These are phyloP conservation scores for Arthrobotrys entomopaga DNA, from an alignment of 2,329 filamentous ascomycete species.

Conservation along the genomic window DNA sequence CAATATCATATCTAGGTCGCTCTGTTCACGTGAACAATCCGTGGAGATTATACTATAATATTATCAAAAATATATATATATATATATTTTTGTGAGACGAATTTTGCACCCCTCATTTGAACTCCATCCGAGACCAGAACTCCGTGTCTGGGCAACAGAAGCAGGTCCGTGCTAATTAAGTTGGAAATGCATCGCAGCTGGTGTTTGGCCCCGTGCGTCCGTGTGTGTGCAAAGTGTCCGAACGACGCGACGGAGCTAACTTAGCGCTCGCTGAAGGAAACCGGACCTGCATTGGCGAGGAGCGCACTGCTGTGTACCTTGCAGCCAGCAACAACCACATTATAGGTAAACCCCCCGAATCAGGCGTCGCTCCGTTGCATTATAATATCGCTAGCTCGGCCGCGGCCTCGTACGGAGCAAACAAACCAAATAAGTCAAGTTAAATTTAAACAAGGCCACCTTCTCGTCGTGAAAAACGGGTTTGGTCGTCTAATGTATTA, in stretches of 20 bases:
- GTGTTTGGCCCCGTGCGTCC: conserved; percentile 40
- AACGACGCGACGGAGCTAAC: neutral
- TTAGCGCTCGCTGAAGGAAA: neutral
- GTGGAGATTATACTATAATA: neutral
- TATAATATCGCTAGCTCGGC: too few relatives aligned
- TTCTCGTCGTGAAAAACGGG: too few relatives aligned
- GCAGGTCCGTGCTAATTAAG: neutral
- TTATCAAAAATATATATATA: too few relatives aligned
- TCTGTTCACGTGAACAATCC: neutral
- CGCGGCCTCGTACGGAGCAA: too few relatives aligned
- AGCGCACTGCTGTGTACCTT: too few relatives aligned
- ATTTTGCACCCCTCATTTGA: conserved; percentile 11
- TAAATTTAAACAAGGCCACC: too few relatives aligned
- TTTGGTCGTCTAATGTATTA: too few relatives aligned
- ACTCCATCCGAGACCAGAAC: too few relatives aligned
- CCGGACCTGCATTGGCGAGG: conserved; percentile 32
- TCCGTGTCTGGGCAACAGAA: conserved; percentile 2
- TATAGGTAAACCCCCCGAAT: neutral
- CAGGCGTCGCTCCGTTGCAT: neutral
- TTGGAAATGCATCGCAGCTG: conserved; percentile 17
- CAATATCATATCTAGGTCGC: neutral
- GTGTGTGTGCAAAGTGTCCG: conserved; percentile 18
- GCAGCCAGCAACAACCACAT: too few relatives aligned
- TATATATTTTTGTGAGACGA: too few relatives aligned
- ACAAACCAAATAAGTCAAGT: too few relatives aligned